phyloP scores from a whole-genome alignment of 176 grass and related monocot genomes.

The Bolboschoenus planiculmis region DNA sequence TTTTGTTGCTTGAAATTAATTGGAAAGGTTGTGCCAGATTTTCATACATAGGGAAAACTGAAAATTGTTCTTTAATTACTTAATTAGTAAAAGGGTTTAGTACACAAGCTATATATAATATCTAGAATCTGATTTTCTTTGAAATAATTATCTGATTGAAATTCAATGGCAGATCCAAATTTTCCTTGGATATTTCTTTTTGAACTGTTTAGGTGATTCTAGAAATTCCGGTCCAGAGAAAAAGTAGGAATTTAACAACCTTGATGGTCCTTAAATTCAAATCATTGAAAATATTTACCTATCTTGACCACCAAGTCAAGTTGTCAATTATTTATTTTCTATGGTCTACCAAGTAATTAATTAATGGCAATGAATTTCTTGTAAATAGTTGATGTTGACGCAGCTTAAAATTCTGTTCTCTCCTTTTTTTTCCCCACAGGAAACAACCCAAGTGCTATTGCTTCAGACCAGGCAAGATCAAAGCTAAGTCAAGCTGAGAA shows the following conservation, averaged over 20 bases:
- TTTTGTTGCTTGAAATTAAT: not conserved
- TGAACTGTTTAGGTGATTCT: not conserved
- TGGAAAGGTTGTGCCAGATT: not conserved
- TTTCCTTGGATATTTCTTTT: not conserved
- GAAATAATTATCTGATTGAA: not conserved
- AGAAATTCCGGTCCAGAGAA: not conserved
- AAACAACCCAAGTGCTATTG: conserved; percentile 2
- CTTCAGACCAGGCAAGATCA: conserved; percentile 2
- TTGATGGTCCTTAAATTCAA: not conserved
- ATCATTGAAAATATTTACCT: not conserved
- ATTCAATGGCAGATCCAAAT: not conserved
- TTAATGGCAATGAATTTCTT: not conserved
- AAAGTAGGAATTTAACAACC: not conserved
- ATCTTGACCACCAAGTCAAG: not conserved
- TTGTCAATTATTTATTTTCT: not conserved
- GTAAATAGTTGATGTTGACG: not conserved
- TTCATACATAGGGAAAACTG: not conserved
- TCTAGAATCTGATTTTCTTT: not conserved
- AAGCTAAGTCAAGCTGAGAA: conserved; percentile 4
- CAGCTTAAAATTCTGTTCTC: not conserved
- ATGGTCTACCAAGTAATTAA: not conserved
- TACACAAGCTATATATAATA: not conserved
- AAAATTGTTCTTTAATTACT: not conserved
- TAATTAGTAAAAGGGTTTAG: not conserved
- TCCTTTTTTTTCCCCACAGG: not conserved